These are phyloP conservation scores for Aureococcus anophagefferens DNA, from an alignment of 108 stramenopile species.

Conservation along the genomic window DNA sequence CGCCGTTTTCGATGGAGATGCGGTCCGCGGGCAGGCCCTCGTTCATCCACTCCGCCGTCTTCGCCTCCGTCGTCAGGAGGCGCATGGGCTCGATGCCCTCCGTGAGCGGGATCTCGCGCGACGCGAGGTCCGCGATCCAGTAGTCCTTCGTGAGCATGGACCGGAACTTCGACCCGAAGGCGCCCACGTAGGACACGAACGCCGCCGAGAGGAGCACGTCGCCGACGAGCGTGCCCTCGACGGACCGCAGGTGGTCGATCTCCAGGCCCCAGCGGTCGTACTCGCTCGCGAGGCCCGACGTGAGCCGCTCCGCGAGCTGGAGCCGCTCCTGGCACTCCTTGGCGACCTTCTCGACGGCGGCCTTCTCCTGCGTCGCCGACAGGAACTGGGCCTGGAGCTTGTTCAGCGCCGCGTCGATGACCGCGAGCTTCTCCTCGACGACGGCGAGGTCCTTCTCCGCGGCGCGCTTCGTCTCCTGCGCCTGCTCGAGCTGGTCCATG, in stretches of 20 bases:
- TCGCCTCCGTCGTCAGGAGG: conserved; percentile 38
- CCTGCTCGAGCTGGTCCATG: conserved; percentile 30
- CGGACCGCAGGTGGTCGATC: conserved; percentile 22
- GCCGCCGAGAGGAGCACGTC: conserved; percentile 44
- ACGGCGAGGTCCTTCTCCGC: conserved; percentile 21
- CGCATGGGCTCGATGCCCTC: conserved; percentile 25
- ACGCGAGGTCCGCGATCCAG: conserved; percentile 20
- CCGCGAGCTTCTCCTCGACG: conserved; percentile 18
- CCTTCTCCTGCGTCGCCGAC: conserved; percentile 33
- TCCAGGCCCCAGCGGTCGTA: conserved; percentile 42
- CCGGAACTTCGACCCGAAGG: conserved; percentile 44
- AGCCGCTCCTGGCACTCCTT: conserved; percentile 33
- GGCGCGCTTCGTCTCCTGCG: conserved; percentile 4
- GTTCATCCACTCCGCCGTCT: conserved; percentile 42
- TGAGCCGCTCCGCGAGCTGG: conserved; percentile 45
- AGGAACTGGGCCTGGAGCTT: conserved; percentile 31
- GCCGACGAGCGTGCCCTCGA: conserved; percentile 36
- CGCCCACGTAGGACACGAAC: conserved; percentile 49
- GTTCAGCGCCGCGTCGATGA: conserved; percentile 31
- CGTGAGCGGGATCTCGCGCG: conserved; percentile 30
- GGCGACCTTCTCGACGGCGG: conserved; percentile 35
- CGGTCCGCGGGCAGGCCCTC: conserved; percentile 53
- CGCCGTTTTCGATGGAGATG: conserved; percentile 48
- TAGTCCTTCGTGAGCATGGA: conserved; percentile 15
- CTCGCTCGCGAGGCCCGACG: conserved; percentile 40